Conservation (phyloP, 2,329 filamentous ascomycete genomes). For the Botrytis porri region DNA sequence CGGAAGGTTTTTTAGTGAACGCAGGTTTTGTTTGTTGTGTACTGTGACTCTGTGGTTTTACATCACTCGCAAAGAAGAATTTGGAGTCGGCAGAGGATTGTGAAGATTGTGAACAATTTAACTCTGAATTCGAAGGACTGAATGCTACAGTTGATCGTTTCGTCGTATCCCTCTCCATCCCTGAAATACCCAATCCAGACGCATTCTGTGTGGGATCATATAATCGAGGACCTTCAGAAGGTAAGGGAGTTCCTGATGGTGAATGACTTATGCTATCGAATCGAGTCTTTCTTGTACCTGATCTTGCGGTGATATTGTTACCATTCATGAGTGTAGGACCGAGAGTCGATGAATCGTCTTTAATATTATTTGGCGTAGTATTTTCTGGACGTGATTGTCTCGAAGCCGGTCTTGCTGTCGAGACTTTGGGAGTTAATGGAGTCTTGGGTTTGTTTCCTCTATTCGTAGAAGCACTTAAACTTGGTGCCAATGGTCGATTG, state of each 20-base stretch:
- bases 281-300: conserved; percentile 68
- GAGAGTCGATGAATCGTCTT: conserved; percentile 53
- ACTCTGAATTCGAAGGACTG: conserved; percentile 41
- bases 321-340: conserved; percentile 53
- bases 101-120: conserved; percentile 32
- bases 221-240: conserved; percentile 28
- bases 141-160: conserved; percentile 42
- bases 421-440: conserved; percentile 59
- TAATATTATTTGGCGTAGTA: conserved; percentile 27
- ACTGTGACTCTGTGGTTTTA: conserved; percentile 41
- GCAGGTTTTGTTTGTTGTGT: conserved; percentile 31
- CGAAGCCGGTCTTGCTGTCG: conserved; percentile 38
- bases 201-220: conserved; percentile 37
- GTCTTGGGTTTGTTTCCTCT: conserved; percentile 48
- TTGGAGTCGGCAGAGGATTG: conserved; percentile 51
- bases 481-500: conserved; percentile 60
- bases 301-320: conserved; percentile 74
- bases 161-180: conserved; percentile 32
- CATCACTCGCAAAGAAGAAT: conserved; percentile 92
- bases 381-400: conserved; percentile 42
- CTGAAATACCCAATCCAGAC: conserved; percentile 29
- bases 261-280: conserved; percentile 67
- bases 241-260: conserved; percentile 47
- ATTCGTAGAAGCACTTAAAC: conserved; percentile 62
- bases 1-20: conserved; percentile 37